Percentiles rank a stretch among this genome's conserved stretches.
These are phyloP conservation scores for Aspergillus brunneoviolaceus DNA, from an alignment of 2,329 filamentous ascomycete genomes.

Conservation along the genomic window DNA sequence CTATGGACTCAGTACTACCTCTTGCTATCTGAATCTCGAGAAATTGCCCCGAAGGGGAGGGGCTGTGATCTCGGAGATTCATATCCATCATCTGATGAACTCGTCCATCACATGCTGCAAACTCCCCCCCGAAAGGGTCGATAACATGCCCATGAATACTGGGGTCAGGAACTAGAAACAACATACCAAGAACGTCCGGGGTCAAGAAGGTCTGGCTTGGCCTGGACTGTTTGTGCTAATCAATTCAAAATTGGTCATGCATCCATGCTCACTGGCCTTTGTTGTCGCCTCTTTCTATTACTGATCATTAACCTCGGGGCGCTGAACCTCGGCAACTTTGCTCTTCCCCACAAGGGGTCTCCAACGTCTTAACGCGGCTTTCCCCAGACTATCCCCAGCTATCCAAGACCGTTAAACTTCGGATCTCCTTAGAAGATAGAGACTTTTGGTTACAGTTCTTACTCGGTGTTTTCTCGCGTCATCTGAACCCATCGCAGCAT, in stretches of 20 bases:
- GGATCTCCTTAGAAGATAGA: background rate
- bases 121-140: background rate
- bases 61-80: background rate
- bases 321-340: constrained; percentile 34
- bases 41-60: background rate
- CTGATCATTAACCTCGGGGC: background rate
- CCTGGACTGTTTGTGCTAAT: background rate
- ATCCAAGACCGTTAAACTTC: background rate
- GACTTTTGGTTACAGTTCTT: background rate
- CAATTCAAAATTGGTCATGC: too few species aligned
- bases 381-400: constrained; percentile 4
- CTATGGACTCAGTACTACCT: too few species aligned
- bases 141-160: background rate
- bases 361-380: constrained; percentile 13
- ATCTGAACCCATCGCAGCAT: background rate
- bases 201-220: background rate
- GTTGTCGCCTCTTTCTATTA: background rate
- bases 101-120: background rate
- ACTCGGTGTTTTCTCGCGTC: background rate
- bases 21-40: background rate
- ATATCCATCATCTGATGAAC: background rate
- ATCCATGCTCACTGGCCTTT: background rate
- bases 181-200: background rate
- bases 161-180: background rate
- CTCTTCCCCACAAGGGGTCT: constrained; percentile 26